Evolutionary conservation across 805 yeast genomes (phyloP).

Genomic region (Metschnikowia kunwiensis): DNA sequence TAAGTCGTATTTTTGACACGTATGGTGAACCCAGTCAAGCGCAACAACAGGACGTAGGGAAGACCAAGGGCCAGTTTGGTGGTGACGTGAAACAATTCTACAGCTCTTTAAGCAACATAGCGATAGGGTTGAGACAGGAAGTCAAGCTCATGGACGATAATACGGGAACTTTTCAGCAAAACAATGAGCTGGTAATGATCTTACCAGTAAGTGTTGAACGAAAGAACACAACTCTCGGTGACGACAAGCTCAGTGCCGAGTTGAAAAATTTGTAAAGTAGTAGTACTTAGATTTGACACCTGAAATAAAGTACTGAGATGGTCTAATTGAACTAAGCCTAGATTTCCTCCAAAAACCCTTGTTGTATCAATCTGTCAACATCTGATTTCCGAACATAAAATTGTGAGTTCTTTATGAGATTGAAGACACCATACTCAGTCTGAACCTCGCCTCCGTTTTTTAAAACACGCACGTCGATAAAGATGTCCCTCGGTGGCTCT

Average conservation of each 20-base stretch:
- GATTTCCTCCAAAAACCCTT: constrained; percentile 83
- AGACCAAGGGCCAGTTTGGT: constrained; percentile 39
- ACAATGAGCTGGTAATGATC: constrained; percentile 47
- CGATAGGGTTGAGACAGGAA: constrained; percentile 62
- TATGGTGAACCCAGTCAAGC: constrained; percentile 30
- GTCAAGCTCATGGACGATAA: constrained; percentile 61
- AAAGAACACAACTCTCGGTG: constrained; percentile 67
- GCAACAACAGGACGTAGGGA: constrained; percentile 21
- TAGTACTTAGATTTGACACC: background rate
- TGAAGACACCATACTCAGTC: constrained; percentile 95
- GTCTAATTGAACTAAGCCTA: constrained; percentile 18
- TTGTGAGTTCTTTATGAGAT: constrained; percentile 88
- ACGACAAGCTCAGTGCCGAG: constrained; percentile 52
- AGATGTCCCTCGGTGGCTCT: constrained; percentile 87
- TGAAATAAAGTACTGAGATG: background rate
- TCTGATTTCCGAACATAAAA: constrained; percentile 92
- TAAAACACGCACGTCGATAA: constrained; percentile 88
- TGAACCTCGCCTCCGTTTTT: constrained; percentile 96
- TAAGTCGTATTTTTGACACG: constrained; percentile 47
- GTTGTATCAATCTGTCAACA: constrained; percentile 90
- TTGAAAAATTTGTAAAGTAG: constrained; percentile 20
- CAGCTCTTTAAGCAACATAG: constrained; percentile 52
- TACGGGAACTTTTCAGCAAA: constrained; percentile 45
- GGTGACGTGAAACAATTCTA: constrained; percentile 48
- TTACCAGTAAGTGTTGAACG: constrained; percentile 68